Conservation (phyloP, 192 early-diverging fungal genomes). For the Coemansia brasiliensis region DNA sequence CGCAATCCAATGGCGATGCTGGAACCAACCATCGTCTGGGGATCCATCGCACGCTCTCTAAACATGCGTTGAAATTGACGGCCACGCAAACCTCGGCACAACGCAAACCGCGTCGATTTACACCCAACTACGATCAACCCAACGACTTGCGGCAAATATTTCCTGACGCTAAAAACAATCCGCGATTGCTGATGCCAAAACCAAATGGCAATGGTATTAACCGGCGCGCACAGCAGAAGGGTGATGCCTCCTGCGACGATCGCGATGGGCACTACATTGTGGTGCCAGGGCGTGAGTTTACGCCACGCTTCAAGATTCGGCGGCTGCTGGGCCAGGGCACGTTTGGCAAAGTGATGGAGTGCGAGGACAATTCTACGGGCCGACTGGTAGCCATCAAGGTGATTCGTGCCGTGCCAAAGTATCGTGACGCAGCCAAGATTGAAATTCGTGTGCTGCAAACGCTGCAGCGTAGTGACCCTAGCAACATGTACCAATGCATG, state of each 20-base stretch:
- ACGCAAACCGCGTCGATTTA: slow-evolving; percentile 8
- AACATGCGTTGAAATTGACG: slow-evolving; percentile 32
- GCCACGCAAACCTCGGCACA: not conserved
- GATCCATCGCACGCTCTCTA: slow-evolving; percentile 10
- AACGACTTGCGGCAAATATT: slow-evolving; percentile 40
- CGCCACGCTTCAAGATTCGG: slow-evolving; percentile 79
- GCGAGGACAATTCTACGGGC: slow-evolving; percentile 64
- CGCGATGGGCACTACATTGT: slow-evolving; percentile 94
- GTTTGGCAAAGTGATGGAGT: slow-evolving; percentile 96
- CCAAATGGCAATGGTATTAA: slow-evolving; percentile 3
- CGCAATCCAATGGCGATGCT: slow-evolving; percentile 1
- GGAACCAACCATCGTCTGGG: slow-evolving; percentile 3
- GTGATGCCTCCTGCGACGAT: slow-evolving; percentile 70
- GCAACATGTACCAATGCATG: slow-evolving; percentile 82
- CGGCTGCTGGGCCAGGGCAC: slow-evolving; percentile 92
- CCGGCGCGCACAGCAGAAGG: slow-evolving; percentile 45
- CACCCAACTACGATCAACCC: slow-evolving; percentile 23
- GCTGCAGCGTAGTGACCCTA: slow-evolving; percentile 78
- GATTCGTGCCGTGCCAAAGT: slow-evolving; percentile 90
- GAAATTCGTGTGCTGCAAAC: slow-evolving; percentile 86
- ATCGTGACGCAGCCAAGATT: slow-evolving; percentile 86
- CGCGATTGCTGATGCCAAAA: slow-evolving; percentile 30
- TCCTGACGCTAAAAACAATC: slow-evolving; percentile 35
- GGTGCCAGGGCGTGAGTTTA: slow-evolving; percentile 69
- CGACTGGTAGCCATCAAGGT: slow-evolving; percentile 85